Base-by-base conservation (phyloP, 805 yeast species). In the Ogataea glucozyma region DNA sequence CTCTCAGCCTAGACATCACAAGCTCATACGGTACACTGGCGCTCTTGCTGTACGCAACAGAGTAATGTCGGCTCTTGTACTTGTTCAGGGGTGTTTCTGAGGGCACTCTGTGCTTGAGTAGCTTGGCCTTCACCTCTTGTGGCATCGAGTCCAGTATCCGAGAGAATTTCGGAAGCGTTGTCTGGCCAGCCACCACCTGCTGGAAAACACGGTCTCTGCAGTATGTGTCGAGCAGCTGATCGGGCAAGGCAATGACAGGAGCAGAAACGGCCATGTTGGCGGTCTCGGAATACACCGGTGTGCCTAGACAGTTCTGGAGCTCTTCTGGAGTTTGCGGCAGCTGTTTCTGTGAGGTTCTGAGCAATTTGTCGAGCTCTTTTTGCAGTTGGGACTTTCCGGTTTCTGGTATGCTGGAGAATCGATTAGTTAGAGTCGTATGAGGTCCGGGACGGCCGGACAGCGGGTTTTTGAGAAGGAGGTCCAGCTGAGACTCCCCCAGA, bases 251-350 rank as follows among this genome's bases (percentile, higher is more conserved):
- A 20, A 34, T 33, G 7, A 42, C 36, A 13, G 38, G 46, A 4
- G 45, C 35, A 4, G 52, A 47, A 29, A 48, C 38, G 12, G 41
- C 21, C 26, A 45, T 12, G 26, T 48, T 46, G 16, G 31, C 23
- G 6, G 38, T 31, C 11, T 40, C 46, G 31, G 29, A 20, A 38
- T 51, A 48, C 1, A 36, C 12, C 3, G 58, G 58, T 4, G 38
- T 43, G 1, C 57, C 58, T 8, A 51, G 32, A 27, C 51, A 49
- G 6, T 31, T 31, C 1, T 47, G 43, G 6, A 56, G 41, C 26
- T 50, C 57, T 3, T 51, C 50, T 4, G 58, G 57, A 3, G 60
- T 52, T 26, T 47, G 24, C 4, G 59, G 59, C 18, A 51, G 39
- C 6, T 34, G 21, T 14, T 16, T 5, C 7, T 23, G 12, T 3